phyloP scores from a whole-genome alignment of 768 basidiomycete species.

The Leucocoprinus birnbaumii region DNA sequence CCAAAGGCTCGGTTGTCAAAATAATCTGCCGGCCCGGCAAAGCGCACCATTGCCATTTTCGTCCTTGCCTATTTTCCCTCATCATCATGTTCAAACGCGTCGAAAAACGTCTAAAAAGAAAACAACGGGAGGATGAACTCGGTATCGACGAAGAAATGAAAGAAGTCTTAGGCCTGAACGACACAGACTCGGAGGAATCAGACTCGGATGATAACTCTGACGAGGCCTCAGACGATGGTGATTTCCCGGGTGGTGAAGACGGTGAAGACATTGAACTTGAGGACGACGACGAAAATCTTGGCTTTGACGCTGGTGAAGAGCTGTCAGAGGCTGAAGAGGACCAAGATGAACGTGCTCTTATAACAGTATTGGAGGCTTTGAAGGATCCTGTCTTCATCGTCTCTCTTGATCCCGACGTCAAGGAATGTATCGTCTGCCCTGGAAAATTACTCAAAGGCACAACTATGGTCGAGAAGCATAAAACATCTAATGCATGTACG shows the following conservation, averaged over 20 bases:
- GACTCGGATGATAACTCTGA: slow-evolving; percentile 32
- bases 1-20: no score
- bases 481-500: slow-evolving; percentile 58
- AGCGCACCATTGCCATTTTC: slow-evolving; percentile 3
- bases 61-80: background rate
- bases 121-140: slow-evolving; percentile 61
- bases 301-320: slow-evolving; percentile 19
- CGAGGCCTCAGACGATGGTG: slow-evolving; percentile 24
- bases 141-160: slow-evolving; percentile 64
- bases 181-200: slow-evolving; percentile 76
- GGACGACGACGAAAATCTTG: slow-evolving; percentile 15
- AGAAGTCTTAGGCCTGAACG: slow-evolving; percentile 62
- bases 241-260: slow-evolving; percentile 5
- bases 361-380: slow-evolving; percentile 60
- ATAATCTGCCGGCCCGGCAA: slow-evolving; percentile 17
- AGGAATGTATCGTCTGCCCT: slow-evolving; percentile 67
- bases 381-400: slow-evolving; percentile 61
- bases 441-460: slow-evolving; percentile 65
- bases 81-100: slow-evolving; percentile 77
- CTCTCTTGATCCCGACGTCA: slow-evolving; percentile 50
- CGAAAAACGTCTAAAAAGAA: slow-evolving; percentile 59
- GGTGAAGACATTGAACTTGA: slow-evolving; percentile 20
- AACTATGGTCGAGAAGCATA: slow-evolving; percentile 56
- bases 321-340: slow-evolving; percentile 27
- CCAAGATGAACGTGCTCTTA: slow-evolving; percentile 29